Evolutionary conservation across 768 basidiomycete genomes (phyloP), one percentile per base, ranked within the genome.

Genomic region (Naganishia friedmannii): DNA sequence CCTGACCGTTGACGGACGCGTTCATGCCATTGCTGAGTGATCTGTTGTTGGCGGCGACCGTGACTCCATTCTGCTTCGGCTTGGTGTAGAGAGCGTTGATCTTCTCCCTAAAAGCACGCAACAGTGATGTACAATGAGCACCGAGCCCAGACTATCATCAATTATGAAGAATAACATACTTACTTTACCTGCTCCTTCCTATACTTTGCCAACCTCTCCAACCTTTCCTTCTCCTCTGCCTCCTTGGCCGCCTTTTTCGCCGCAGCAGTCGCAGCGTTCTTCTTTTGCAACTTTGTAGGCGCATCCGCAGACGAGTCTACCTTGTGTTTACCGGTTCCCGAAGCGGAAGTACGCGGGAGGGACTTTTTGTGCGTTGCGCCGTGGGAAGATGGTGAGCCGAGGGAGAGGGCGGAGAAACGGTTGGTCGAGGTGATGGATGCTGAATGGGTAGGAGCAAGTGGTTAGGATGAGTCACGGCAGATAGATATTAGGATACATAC

Each of bases 171-270:
- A 45, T 23, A 29, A 42, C 31, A 13, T 23, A 37, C 60, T 63
- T 42, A 63, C 60, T 63, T 63, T 29, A 42, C 60, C 60, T 63
- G 60, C 21, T 69, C 68, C 21, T 32, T 46, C 21, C 68, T 56
- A 31, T 69, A 69, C 56, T 31, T 53, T 23, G 45, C 58, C 29
- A 69, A 31, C 48, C 68, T 28, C 19, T 69, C 68, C 46, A 69
- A 42, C 31, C 68, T 42, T 23, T 69, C 68, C 56, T 53, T 46
- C 29, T 69, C 68, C 53, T 69, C 68, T 17, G 45, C 39, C 37
- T 69, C 68, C 57, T 69, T 69, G 29, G 56, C 56, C 12, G 45
- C 21, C 57, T 60, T 69, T 53, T 69, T 57, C n/a, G 68, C 68
- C n/a, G 56, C 68, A 17, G 45, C 56, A 15, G 29, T 23, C 19